Evolutionary conservation across 306 rosid genomes (phyloP), one percentile per base, ranked within the genome.

Genomic region (Citrullus amarus): DNA sequence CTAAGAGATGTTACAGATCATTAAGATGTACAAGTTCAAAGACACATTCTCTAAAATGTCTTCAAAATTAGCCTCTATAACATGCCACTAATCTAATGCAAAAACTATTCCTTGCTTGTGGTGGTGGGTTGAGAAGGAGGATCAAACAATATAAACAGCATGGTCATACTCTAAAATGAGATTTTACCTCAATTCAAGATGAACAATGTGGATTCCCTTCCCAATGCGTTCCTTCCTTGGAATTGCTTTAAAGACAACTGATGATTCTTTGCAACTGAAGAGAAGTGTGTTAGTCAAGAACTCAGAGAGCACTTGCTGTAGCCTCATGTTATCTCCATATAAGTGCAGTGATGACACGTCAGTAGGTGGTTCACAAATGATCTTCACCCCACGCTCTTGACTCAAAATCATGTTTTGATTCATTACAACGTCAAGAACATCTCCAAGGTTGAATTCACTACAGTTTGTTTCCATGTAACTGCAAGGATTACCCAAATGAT

Each of bases 301-400:
- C 66, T 86, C 70, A 3, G 89, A 81, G 72, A 86, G 75, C 46
- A 83, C 80, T 39, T 79, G 82, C 39, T 83, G 89, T 54, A 86
- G 86, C 83, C 86, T 83, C 78, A 83, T 69, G 70, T 83, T 86
- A 76, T 86, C 86, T 76, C 89, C 89, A 44, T 75, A 83, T 79
- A 83, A 79, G 63, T 81, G 41, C 81, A 86, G 77, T 22, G 85
- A 75, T 43, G 86, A 68, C 36, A 71, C 62, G 28, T 81, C 86
- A 11, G 89, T 59, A 54, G 85, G 81, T 79, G 81, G 83, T 46
- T 86, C 81, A 62, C 53, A 78, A 70, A 79, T 71, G 62, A 86
- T 59, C 75, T 79, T 63, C 73, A 83, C 81, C 81, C 57, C 68
- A 9, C 75, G 83, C 66, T 86, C 85, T 78, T 4, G 85, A 61